Evolutionary conservation across 2,329 filamentous ascomycete genomes (phyloP).

Genomic region (Penicillium sp.): DNA sequence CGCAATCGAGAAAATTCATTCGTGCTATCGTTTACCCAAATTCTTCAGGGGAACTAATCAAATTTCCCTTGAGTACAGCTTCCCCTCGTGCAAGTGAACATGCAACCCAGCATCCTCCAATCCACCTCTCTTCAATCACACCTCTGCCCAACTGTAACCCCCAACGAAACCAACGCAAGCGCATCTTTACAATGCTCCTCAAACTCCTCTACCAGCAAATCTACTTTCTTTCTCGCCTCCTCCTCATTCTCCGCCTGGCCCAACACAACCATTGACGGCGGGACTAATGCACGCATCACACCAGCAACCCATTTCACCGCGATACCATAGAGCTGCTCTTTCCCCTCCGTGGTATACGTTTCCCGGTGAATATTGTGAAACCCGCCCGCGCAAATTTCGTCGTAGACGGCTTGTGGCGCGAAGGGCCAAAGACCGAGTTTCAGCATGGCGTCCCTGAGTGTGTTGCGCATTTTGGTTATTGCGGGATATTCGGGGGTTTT

Average conservation of each 20-base stretch:
- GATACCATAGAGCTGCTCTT: constrained; percentile 14
- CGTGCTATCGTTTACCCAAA: too few species aligned
- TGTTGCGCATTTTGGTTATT: constrained; percentile 13
- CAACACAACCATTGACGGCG: constrained; percentile 20
- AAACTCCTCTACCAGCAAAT: constrained; percentile 22
- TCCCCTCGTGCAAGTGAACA: neutral
- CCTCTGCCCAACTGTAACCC: constrained; percentile 24
- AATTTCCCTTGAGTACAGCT: too few species aligned
- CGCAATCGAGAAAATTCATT: too few species aligned
- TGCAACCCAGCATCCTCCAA: neutral
- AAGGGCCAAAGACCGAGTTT: constrained; percentile 18
- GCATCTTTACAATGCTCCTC: constrained; percentile 20
- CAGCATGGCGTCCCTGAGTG: constrained; percentile 17
- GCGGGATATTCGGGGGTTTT: constrained; percentile 12
- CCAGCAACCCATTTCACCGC: constrained; percentile 24
- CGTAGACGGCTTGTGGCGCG: constrained; percentile 20
- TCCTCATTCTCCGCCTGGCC: constrained; percentile 13
- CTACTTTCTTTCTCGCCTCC: constrained; percentile 13
- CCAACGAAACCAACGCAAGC: constrained; percentile 24
- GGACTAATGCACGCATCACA: constrained; percentile 20
- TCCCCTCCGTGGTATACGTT: constrained; percentile 19
- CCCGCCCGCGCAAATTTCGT: constrained; percentile 8
- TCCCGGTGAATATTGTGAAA: constrained; percentile 19
- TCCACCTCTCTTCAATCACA: constrained; percentile 3
- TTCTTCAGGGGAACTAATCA: too few species aligned